Conservation (phyloP, 352 stramenopile species). For the Globisporangium yorkense region DNA sequence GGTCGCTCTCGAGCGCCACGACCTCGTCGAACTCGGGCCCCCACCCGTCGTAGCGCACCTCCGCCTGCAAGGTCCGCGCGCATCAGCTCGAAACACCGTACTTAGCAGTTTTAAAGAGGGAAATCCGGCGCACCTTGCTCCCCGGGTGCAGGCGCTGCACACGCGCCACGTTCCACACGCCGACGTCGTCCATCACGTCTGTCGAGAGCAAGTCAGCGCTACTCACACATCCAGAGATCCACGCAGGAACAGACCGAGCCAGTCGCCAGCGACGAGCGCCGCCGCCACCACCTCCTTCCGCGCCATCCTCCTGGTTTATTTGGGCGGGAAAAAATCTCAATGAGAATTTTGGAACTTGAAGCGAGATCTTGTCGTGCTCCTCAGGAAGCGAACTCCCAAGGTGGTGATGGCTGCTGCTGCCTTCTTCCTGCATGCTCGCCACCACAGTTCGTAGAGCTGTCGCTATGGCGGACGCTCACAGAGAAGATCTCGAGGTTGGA, state of each 20-base stretch:
- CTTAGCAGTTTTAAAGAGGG: not conserved
- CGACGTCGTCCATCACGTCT: slow-evolving; percentile 63
- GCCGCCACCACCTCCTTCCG: not conserved
- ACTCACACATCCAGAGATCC: too few relatives aligned
- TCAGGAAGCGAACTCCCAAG: too few relatives aligned
- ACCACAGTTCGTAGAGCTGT: too few relatives aligned
- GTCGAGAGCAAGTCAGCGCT: not conserved
- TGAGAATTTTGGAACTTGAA: not conserved
- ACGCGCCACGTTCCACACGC: slow-evolving; percentile 63
- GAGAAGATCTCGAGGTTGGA: too few relatives aligned
- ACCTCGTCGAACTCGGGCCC: slow-evolving; percentile 46
- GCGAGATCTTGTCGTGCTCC: too few relatives aligned
- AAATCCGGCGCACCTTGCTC: not conserved
- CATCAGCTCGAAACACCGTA: not conserved
- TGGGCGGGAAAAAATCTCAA: not conserved
- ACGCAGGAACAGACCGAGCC: slow-evolving; percentile 5
- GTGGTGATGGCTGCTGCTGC: too few relatives aligned
- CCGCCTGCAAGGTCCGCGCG: slow-evolving; percentile 19
- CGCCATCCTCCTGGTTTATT: not conserved
- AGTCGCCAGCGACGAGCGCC: slow-evolving; percentile 10
- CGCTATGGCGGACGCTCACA: too few relatives aligned
- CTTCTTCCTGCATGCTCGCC: too few relatives aligned
- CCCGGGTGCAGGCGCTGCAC: slow-evolving; percentile 26
- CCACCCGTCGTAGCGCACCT: slow-evolving; percentile 72
- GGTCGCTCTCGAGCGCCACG: slow-evolving; percentile 41